phyloP scores from a whole-genome alignment of 2,329 filamentous ascomycete species.

The Macrophomina phaseolina region DNA sequence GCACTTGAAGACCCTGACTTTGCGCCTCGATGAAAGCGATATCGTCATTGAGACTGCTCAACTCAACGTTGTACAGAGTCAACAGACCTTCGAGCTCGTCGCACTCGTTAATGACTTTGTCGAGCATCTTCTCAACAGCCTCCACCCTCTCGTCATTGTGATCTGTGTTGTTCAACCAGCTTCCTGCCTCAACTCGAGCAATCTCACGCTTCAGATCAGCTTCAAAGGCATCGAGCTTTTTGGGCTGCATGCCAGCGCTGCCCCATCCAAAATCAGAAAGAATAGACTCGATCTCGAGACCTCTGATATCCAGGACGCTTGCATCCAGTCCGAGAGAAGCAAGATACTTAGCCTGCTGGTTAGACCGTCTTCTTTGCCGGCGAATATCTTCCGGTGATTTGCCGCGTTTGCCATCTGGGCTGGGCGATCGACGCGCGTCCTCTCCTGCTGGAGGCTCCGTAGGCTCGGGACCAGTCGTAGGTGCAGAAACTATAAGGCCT shows the following conservation, averaged over 20 bases:
- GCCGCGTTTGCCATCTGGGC: constrained; percentile 40
- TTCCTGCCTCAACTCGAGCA: constrained; percentile 87
- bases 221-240: constrained; percentile 80
- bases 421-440: constrained; percentile 46
- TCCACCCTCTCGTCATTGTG: constrained; percentile 91
- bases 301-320: constrained; percentile 74
- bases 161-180: constrained; percentile 82
- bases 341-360: constrained; percentile 80
- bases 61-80: constrained; percentile 91
- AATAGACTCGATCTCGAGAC: constrained; percentile 80
- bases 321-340: constrained; percentile 79
- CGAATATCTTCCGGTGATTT: constrained; percentile 54
- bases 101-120: constrained; percentile 90
- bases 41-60: constrained; percentile 92
- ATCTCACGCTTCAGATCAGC: constrained; percentile 84
- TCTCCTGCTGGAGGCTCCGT: constrained; percentile 20
- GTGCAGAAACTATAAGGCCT: constrained; percentile 23
- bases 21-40: constrained; percentile 98
- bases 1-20: constrained; percentile 93
- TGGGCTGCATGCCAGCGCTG: constrained; percentile 74
- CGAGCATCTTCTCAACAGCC: constrained; percentile 83
- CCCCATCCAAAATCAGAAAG: constrained; percentile 91
- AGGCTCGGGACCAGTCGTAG: constrained; percentile 7
- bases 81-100: constrained; percentile 94
- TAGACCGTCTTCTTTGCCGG: constrained; percentile 67